Evolutionary conservation across 2,329 filamentous ascomycete genomes (phyloP).

Genomic region (Myotisia sp.): DNA sequence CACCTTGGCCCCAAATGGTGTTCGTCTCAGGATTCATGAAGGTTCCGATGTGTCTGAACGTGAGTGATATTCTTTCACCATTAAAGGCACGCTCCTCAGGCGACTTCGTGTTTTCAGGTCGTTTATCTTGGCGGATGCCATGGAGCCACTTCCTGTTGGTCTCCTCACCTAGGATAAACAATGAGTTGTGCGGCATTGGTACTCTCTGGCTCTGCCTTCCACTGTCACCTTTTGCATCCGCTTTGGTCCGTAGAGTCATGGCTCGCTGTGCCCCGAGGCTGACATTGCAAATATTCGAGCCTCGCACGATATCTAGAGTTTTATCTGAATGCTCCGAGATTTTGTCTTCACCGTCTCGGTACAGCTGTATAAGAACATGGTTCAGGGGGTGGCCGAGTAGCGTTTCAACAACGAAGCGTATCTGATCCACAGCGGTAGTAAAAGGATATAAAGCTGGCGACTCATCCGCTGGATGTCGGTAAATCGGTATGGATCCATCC

Average conservation of each 20-base stretch:
- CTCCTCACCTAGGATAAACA: slow-evolving; percentile 64
- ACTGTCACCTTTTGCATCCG: slow-evolving; percentile 23
- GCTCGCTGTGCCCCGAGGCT: slow-evolving; percentile 83
- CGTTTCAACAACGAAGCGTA: slow-evolving; percentile 55
- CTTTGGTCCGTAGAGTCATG: slow-evolving; percentile 71
- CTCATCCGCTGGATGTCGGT: slow-evolving; percentile 85
- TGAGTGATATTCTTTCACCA: slow-evolving; percentile 76
- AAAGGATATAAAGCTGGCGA: slow-evolving; percentile 65
- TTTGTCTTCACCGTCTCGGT: slow-evolving; percentile 75
- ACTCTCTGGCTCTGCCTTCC: slow-evolving; percentile 52
- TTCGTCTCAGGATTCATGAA: slow-evolving; percentile 53
- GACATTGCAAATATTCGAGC: slow-evolving; percentile 78
- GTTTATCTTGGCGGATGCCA: slow-evolving; percentile 78
- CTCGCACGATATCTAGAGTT: slow-evolving; percentile 72
- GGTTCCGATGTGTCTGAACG: slow-evolving; percentile 79
- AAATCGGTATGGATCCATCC: slow-evolving; percentile 67
- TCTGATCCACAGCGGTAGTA: slow-evolving; percentile 53
- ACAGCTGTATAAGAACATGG: slow-evolving; percentile 84
- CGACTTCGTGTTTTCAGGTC: slow-evolving; percentile 52
- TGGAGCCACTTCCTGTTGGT: slow-evolving; percentile 87
- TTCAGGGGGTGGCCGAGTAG: slow-evolving; percentile 69
- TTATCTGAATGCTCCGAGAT: slow-evolving; percentile 98
- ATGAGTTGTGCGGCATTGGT: slow-evolving; percentile 70
- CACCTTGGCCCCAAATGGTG: slow-evolving; percentile 85
- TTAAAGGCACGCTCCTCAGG: slow-evolving; percentile 55